These are phyloP conservation scores for Pezicula radicicola DNA, from an alignment of 2,329 filamentous ascomycete species.

Conservation along the genomic window DNA sequence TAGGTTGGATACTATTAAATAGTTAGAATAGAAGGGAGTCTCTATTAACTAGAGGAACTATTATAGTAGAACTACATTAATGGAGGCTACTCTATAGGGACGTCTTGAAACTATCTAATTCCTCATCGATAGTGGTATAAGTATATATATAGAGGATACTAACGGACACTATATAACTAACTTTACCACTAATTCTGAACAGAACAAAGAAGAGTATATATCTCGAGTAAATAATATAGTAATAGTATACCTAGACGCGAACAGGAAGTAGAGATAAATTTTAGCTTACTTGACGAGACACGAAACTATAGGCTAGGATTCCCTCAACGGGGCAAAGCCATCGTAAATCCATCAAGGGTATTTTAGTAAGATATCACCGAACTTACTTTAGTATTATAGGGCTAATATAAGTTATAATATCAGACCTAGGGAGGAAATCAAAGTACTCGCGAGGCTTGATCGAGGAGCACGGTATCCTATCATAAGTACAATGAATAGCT, in stretches of 20 bases:
- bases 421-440: slow-evolving; percentile 2
- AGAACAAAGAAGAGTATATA: slow-evolving; percentile 5
- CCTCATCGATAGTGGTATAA: slow-evolving; percentile 3
- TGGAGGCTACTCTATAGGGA: slow-evolving; percentile 2
- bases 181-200: slow-evolving; percentile 2
- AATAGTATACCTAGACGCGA: slow-evolving; percentile 3
- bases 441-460: slow-evolving; percentile 6
- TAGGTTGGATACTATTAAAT: no score
- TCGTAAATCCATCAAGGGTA: slow-evolving; percentile 6
- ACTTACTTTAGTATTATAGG: slow-evolving; percentile 1
- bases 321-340: slow-evolving; percentile 2
- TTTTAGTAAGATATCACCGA: slow-evolving; percentile 5
- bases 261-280: slow-evolving; percentile 5
- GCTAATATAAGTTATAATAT: slow-evolving; percentile 3
- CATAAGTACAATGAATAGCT: slow-evolving; percentile 6
- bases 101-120: slow-evolving; percentile 1
- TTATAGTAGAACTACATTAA: slow-evolving; percentile 5
- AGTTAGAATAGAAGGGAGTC: background rate
- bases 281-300: slow-evolving; percentile 5
- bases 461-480: slow-evolving; percentile 5
- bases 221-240: slow-evolving; percentile 6
- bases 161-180: slow-evolving; percentile 2
- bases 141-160: slow-evolving; percentile 5
- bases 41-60: slow-evolving; percentile 4
- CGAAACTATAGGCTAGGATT: slow-evolving; percentile 1